Percentiles rank a stretch among this genome's conserved stretches.
Conservation (phyloP, 495 filamentous ascomycete genomes). For the Aspergillus hancockii region DNA sequence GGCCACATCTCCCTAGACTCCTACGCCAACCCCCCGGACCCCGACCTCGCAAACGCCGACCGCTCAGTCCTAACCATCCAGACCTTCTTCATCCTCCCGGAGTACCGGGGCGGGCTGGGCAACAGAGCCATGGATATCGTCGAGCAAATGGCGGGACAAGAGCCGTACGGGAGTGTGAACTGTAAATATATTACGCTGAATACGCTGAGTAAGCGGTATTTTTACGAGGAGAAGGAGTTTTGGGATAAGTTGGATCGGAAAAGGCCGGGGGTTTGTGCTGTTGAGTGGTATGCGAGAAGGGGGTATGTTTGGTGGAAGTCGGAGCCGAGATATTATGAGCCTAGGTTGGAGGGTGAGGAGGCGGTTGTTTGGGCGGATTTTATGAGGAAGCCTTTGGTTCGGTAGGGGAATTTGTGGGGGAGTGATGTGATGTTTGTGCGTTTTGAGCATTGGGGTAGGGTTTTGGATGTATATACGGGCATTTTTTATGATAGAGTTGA, state of each 20-base stretch:
- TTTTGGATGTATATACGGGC: not conserved
- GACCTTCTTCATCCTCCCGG: conserved; percentile 26
- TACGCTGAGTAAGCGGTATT: conserved; percentile 16
- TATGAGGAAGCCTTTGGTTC: not conserved
- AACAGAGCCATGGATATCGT: conserved; percentile 20
- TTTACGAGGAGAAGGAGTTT: conserved; percentile 8
- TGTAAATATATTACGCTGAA: conserved; percentile 25
- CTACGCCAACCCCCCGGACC: conserved; percentile 22
- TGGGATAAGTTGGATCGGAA: not conserved
- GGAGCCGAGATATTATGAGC: conserved; percentile 8
- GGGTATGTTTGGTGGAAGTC: conserved; percentile 26
- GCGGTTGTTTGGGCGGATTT: not conserved
- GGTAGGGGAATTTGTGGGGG: too few relatives aligned
- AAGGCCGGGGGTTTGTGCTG: conserved; percentile 5
- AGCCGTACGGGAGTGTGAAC: conserved; percentile 23
- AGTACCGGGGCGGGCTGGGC: conserved; percentile 26
- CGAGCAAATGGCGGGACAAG: conserved; percentile 19
- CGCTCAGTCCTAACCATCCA: conserved; percentile 23
- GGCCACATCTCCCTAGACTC: conserved; percentile 32
- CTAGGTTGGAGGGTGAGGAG: not conserved
- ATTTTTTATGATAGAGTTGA: too few relatives aligned
- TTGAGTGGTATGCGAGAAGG: conserved; percentile 20
- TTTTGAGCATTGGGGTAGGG: not conserved
- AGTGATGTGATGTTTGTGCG: not conserved
- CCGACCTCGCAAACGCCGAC: conserved; percentile 19